A percentile compares a stretch with the other conserved stretches of the same genome.
phyloP scores from a whole-genome alignment of 371 early-diverging fungal species.

The Mortierella sp. region DNA sequence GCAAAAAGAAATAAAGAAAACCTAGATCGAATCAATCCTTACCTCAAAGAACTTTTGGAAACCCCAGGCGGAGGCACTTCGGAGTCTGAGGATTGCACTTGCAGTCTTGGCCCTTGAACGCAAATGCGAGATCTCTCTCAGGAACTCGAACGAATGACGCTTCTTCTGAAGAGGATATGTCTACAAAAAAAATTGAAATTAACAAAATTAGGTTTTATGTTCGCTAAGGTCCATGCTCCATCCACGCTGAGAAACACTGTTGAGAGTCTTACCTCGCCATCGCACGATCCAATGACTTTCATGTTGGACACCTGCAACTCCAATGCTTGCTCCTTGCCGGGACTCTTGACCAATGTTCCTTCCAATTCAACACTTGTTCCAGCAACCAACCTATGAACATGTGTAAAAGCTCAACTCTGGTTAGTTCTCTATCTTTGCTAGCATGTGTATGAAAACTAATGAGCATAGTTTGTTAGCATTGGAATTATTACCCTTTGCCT shows the following conservation, averaged over 20 bases:
- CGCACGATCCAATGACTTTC: slow-evolving; percentile 75
- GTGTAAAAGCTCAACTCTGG: background rate
- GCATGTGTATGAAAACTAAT: background rate
- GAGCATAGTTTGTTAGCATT: background rate
- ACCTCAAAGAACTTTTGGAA: slow-evolving; percentile 84
- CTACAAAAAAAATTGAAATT: slow-evolving; percentile 42
- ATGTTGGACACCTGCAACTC: slow-evolving; percentile 78
- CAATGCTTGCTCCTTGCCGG: slow-evolving; percentile 78
- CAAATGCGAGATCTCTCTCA: slow-evolving; percentile 84
- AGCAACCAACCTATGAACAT: slow-evolving; percentile 68
- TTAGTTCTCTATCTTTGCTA: background rate
- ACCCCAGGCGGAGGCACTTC: slow-evolving; percentile 75
- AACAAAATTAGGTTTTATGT: background rate
- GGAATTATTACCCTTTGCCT: slow-evolving; percentile 63
- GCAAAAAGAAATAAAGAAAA: background rate
- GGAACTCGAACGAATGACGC: slow-evolving; percentile 81
- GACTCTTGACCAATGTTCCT: slow-evolving; percentile 76
- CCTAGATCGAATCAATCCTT: slow-evolving; percentile 11
- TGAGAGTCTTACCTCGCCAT: slow-evolving; percentile 66
- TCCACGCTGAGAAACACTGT: background rate
- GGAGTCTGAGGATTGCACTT: slow-evolving; percentile 77
- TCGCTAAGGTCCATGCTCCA: background rate
- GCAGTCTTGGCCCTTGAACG: slow-evolving; percentile 85
- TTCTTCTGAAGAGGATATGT: slow-evolving; percentile 93
- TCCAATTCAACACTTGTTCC: slow-evolving; percentile 80